A percentile compares a stretch with the other conserved stretches of the same genome.
Evolutionary conservation across 345 rosid genomes (phyloP).

Genomic region (Camelina neglecta): DNA sequence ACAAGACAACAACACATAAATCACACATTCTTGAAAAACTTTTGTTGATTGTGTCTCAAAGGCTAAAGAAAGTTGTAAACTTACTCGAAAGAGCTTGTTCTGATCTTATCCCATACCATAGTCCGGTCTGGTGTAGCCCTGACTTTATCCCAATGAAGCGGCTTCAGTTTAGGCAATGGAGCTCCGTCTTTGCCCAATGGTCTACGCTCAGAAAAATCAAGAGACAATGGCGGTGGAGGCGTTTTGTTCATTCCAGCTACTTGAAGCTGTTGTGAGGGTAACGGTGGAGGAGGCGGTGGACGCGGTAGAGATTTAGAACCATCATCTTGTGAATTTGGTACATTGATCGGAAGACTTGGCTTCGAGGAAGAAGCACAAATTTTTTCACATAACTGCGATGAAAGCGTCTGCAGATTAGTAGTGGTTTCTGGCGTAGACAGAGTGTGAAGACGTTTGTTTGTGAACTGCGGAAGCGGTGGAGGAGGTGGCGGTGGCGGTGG

Average conservation of each 20-base stretch:
- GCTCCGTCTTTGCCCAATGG: slow-evolving; percentile 75
- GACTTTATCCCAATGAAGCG: slow-evolving; percentile 99
- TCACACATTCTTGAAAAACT: not conserved
- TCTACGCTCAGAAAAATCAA: slow-evolving; percentile 50
- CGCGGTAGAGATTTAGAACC: slow-evolving; percentile 51
- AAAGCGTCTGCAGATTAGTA: slow-evolving; percentile 28
- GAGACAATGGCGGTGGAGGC: slow-evolving; percentile 77
- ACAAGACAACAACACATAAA: slow-evolving; percentile 28
- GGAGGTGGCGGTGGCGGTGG: slow-evolving; percentile 50
- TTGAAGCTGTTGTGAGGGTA: slow-evolving; percentile 35
- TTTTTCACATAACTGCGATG: slow-evolving; percentile 38
- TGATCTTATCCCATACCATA: slow-evolving; percentile 95
- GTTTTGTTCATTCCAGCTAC: slow-evolving; percentile 38
- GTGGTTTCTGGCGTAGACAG: slow-evolving; percentile 15
- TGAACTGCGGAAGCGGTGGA: slow-evolving; percentile 48
- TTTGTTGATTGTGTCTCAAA: not conserved
- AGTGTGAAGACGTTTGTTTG: slow-evolving; percentile 20
- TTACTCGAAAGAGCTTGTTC: slow-evolving; percentile 97
- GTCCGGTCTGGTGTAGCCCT: slow-evolving; percentile 84
- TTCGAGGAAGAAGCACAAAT: slow-evolving; percentile 37
- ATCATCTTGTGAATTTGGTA: slow-evolving; percentile 37
- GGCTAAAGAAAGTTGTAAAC: slow-evolving; percentile 32
- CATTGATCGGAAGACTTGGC: slow-evolving; percentile 1
- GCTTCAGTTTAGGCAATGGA: slow-evolving; percentile 86
- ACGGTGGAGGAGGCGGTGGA: slow-evolving; percentile 74